Evolutionary conservation across 1,139 yeast species (phyloP).

Genomic region (Protomyces gravidus): DNA sequence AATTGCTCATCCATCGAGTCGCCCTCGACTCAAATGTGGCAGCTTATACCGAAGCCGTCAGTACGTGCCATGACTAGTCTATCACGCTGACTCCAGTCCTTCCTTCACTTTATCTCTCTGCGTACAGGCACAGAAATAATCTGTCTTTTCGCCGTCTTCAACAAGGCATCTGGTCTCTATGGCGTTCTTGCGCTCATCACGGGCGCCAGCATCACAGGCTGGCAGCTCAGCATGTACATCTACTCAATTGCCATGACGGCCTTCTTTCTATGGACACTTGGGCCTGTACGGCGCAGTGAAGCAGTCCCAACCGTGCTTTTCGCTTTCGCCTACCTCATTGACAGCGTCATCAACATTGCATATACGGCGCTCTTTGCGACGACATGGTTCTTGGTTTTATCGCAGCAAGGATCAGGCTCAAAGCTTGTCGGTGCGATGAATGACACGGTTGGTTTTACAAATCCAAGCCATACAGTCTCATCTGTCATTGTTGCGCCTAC

Average conservation of each 20-base stretch:
- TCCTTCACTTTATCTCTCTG: conserved; percentile 64
- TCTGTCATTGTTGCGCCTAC: conserved; percentile 20
- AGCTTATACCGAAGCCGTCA: conserved; percentile 5
- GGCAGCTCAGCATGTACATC: conserved; percentile 79
- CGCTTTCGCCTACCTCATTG: conserved; percentile 59
- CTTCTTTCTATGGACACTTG: conserved; percentile 61
- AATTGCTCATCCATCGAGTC: neutral
- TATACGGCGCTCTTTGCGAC: conserved; percentile 71
- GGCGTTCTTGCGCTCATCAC: conserved; percentile 84
- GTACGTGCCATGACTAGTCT: neutral
- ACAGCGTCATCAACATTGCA: conserved; percentile 60
- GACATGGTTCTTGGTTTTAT: conserved; percentile 57
- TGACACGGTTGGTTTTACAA: conserved; percentile 31
- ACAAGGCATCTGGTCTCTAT: conserved; percentile 84
- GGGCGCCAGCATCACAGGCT: conserved; percentile 70
- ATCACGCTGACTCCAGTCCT: conserved; percentile 37
- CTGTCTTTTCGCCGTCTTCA: conserved; percentile 71
- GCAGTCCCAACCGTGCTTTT: conserved; percentile 43
- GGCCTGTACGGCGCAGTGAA: conserved; percentile 42
- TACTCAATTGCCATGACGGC: conserved; percentile 61
- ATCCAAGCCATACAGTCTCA: conserved; percentile 23
- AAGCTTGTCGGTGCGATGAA: conserved; percentile 9
- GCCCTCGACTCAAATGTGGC: neutral
- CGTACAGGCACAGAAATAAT: conserved; percentile 83
- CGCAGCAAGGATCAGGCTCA: conserved; percentile 6